Percentiles rank a stretch among this genome's conserved stretches.
Conservation (phyloP, 1,284 basidiomycete species). For the Naganishia liquefaciens region DNA sequence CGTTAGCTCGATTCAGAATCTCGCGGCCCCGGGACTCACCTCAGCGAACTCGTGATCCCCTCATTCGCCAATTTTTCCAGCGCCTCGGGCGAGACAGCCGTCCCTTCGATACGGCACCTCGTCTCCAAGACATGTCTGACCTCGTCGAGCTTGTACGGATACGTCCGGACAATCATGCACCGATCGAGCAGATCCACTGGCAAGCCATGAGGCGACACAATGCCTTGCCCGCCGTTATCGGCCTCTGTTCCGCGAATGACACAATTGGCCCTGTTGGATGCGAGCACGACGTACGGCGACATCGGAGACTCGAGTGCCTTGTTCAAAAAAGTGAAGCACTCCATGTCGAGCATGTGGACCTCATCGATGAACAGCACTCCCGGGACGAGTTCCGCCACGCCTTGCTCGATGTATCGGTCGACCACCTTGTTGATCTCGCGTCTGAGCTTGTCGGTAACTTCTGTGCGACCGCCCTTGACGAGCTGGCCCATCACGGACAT, state of each 20-base stretch:
- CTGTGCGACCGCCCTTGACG: constrained; percentile 89
- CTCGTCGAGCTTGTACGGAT: constrained; percentile 79
- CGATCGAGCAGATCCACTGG: constrained; percentile 92
- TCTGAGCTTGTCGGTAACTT: constrained; percentile 94
- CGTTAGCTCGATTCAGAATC: background rate
- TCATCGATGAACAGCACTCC: constrained; percentile 99
- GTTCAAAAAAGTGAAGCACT: constrained; percentile 98
- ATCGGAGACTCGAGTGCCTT: constrained; percentile 92
- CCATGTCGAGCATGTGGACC: constrained; percentile 99
- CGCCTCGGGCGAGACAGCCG: constrained; percentile 74
- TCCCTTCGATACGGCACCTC: constrained; percentile 80
- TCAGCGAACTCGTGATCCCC: constrained; percentile 78
- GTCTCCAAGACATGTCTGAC: constrained; percentile 84
- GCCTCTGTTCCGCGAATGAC: constrained; percentile 83
- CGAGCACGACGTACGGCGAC: constrained; percentile 95
- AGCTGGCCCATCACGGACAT: constrained; percentile 99
- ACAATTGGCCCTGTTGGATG: constrained; percentile 90
- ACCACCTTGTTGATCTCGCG: constrained; percentile 98
- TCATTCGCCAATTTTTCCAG: constrained; percentile 78
- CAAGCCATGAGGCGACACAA: constrained; percentile 88
- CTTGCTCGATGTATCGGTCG: constrained; percentile 95
- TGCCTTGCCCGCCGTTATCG: constrained; percentile 61
- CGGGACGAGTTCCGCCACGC: constrained; percentile 94
- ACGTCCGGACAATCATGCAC: constrained; percentile 95
- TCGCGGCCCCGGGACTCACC: constrained; percentile 52